These are phyloP conservation scores for Zanthoxylum bungeanum DNA, from an alignment of 345 rosid species.

Conservation along the genomic window DNA sequence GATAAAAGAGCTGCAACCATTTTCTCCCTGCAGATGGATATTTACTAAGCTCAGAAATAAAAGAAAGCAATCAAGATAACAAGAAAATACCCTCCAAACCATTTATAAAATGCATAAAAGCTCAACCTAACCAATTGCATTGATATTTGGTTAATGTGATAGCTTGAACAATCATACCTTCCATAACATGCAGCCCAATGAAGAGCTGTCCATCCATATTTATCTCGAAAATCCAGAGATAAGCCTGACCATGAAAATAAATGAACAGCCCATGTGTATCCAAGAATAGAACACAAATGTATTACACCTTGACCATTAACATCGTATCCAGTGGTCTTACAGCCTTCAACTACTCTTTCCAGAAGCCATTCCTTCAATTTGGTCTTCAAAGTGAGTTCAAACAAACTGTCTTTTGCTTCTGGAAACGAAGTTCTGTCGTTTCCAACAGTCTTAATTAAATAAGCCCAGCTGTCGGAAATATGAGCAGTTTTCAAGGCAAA, in stretches of 20 bases:
- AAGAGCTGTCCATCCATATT: slow-evolving; percentile 95
- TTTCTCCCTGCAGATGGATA: slow-evolving; percentile 60
- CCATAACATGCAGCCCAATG: slow-evolving; percentile 97
- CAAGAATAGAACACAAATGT: slow-evolving; percentile 90
- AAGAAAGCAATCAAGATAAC: neutral
- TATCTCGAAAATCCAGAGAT: slow-evolving; percentile 82
- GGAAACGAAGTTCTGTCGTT: slow-evolving; percentile 39
- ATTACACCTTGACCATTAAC: slow-evolving; percentile 78
- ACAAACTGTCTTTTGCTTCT: slow-evolving; percentile 66
- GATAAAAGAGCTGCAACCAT: slow-evolving; percentile 92
- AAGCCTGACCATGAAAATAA: slow-evolving; percentile 69
- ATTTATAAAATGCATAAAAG: neutral
- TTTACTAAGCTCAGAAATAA: slow-evolving; percentile 11
- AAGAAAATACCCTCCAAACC: neutral
- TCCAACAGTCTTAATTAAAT: slow-evolving; percentile 58
- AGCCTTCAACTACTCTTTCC: slow-evolving; percentile 70
- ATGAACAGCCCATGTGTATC: slow-evolving; percentile 80
- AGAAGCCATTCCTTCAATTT: slow-evolving; percentile 78
- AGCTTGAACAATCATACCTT: slow-evolving; percentile 38
- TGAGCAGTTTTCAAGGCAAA: slow-evolving; percentile 46
- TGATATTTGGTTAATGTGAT: neutral
- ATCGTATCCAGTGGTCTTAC: slow-evolving; percentile 59
- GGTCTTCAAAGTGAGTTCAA: slow-evolving; percentile 72
- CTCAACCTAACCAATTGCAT: neutral
- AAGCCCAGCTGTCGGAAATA: slow-evolving; percentile 60